phyloP scores from a whole-genome alignment of 768 basidiomycete genomes.

The Kockovaella imperatae region DNA sequence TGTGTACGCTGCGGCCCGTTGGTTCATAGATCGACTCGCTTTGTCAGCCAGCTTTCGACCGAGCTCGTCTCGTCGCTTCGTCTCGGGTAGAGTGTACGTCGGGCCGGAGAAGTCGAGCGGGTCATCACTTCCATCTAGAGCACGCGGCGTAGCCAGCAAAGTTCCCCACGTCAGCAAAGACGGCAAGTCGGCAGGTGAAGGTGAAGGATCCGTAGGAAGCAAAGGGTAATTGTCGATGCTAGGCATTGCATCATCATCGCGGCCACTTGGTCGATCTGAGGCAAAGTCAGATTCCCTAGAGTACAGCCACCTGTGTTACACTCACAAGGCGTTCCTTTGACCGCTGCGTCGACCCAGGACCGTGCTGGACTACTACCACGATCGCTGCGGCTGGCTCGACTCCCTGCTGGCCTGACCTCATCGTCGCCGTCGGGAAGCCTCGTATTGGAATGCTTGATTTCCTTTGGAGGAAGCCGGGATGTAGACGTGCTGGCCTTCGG shows the following conservation, averaged over 20 bases:
- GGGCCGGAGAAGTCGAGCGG: slow-evolving; percentile 45
- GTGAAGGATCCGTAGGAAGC: slow-evolving; percentile 78
- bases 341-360: slow-evolving; percentile 85
- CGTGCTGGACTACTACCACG: slow-evolving; percentile 73
- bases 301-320: slow-evolving; percentile 8
- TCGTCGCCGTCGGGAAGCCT: slow-evolving; percentile 57
- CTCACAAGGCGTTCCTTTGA: slow-evolving; percentile 83
- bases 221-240: slow-evolving; percentile 57
- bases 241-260: slow-evolving; percentile 47
- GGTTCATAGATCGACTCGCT: slow-evolving; percentile 70
- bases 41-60: slow-evolving; percentile 72
- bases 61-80: slow-evolving; percentile 69
- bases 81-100: slow-evolving; percentile 66
- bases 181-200: slow-evolving; percentile 73
- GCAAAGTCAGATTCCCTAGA: not conserved
- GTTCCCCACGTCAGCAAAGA: slow-evolving; percentile 98
- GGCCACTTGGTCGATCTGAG: slow-evolving; percentile 56
- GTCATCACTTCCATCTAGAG: slow-evolving; percentile 51
- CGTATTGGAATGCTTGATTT: slow-evolving; percentile 73
- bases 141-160: slow-evolving; percentile 79
- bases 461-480: slow-evolving; percentile 27
- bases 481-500: slow-evolving; percentile 1
- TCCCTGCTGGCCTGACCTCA: slow-evolving; percentile 28
- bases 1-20: slow-evolving; percentile 36
- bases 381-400: slow-evolving; percentile 9